A percentile compares a stretch with the other conserved stretches of the same genome.
These are phyloP conservation scores for Sarocladium brachiariae DNA, from an alignment of 2,329 filamentous ascomycete genomes.

Conservation along the genomic window DNA sequence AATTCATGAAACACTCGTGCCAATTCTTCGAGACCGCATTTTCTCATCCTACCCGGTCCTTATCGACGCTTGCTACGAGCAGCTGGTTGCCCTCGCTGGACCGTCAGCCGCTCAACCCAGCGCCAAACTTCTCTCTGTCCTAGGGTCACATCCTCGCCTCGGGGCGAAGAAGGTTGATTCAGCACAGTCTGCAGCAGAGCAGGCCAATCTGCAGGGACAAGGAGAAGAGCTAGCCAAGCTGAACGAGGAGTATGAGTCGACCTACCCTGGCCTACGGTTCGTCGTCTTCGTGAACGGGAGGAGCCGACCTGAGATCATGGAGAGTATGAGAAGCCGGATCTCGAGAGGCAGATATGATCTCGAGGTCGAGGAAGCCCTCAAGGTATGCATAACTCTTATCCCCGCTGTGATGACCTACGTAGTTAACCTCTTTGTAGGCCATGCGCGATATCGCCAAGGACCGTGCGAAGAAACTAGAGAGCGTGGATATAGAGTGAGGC, in stretches of 20 bases:
- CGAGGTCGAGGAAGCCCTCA: slow-evolving; percentile 68
- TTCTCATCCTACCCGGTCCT: slow-evolving; percentile 65
- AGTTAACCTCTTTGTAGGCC: slow-evolving; percentile 47
- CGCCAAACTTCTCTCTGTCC: slow-evolving; percentile 58
- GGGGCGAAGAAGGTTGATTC: slow-evolving; percentile 79
- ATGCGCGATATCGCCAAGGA: slow-evolving; percentile 91
- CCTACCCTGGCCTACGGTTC: slow-evolving; percentile 76
- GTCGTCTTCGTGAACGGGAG: slow-evolving; percentile 90
- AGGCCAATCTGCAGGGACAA: slow-evolving; percentile 64
- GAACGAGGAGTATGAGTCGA: slow-evolving; percentile 73
- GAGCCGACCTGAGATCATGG: slow-evolving; percentile 65
- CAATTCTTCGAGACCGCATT: slow-evolving; percentile 47
- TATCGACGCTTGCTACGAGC: slow-evolving; percentile 57
- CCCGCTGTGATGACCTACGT: too few relatives aligned
- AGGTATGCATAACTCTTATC: slow-evolving; percentile 43
- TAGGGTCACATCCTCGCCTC: slow-evolving; percentile 76
- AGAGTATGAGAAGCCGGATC: slow-evolving; percentile 73
- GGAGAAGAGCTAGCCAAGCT: slow-evolving; percentile 55
- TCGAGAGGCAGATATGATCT: slow-evolving; percentile 54
- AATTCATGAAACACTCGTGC: slow-evolving; percentile 65
- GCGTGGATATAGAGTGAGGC: neutral
- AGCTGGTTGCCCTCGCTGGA: slow-evolving; percentile 54
- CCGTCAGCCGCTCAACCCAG: slow-evolving; percentile 38
- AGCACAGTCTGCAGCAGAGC: slow-evolving; percentile 72
- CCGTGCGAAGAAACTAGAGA: slow-evolving; percentile 57